phyloP scores from a whole-genome alignment of 768 basidiomycete species.

The Trametes meyenii region DNA sequence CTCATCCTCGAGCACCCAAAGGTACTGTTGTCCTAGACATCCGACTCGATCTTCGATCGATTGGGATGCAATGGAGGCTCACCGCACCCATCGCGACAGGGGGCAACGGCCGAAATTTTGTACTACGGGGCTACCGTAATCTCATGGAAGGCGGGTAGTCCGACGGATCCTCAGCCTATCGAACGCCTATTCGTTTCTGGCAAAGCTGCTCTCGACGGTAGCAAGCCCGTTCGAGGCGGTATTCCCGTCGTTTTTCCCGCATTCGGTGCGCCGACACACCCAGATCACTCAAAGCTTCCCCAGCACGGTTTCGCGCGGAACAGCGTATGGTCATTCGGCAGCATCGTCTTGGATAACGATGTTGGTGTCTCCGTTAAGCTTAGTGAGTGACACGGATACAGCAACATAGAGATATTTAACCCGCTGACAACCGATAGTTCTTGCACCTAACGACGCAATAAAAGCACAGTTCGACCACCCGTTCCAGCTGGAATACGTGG shows the following conservation, averaged over 20 bases:
- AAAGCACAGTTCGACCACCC: constrained; percentile 56
- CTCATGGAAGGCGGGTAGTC: constrained; percentile 73
- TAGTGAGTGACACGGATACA: constrained; percentile 48
- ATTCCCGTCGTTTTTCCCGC: constrained; percentile 78
- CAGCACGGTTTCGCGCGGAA: constrained; percentile 95
- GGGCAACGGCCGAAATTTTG: constrained; percentile 64
- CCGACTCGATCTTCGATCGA: background rate
- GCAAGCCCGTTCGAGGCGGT: constrained; percentile 69
- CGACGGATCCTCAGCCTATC: constrained; percentile 37
- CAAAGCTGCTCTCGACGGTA: constrained; percentile 78
- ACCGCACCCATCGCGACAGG: constrained; percentile 42
- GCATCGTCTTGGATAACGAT: constrained; percentile 65
- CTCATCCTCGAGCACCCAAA: constrained; percentile 65
- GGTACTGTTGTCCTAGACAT: constrained; percentile 37
- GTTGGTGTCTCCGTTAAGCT: constrained; percentile 76
- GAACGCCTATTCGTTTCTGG: constrained; percentile 85
- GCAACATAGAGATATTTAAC: no score
- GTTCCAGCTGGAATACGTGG: constrained; percentile 79
- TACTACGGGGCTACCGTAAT: constrained; percentile 86
- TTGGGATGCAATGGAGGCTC: background rate
- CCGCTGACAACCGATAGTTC: constrained; percentile 42
- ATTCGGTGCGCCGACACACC: constrained; percentile 83
- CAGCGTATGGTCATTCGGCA: constrained; percentile 69
- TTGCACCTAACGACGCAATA: constrained; percentile 66
- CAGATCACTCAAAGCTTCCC: constrained; percentile 65